phyloP scores from a whole-genome alignment of 495 filamentous ascomycete species.

The Tuber indicum region DNA sequence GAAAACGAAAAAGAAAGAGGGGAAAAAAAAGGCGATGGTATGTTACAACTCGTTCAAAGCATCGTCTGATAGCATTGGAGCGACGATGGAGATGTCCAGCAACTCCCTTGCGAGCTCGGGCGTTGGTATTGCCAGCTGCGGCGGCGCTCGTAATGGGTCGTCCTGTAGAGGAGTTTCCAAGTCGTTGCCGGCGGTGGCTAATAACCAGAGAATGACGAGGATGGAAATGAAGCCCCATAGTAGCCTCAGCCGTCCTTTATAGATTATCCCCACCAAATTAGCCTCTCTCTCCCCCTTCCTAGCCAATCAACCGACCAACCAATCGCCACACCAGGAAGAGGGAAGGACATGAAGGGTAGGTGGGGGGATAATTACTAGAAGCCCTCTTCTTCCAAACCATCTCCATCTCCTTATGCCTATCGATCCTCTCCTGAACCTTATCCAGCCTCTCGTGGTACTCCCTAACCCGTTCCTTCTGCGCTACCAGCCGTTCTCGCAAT shows the following conservation, averaged over 20 bases:
- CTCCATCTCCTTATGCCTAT: constrained; percentile 40
- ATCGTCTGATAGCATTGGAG: not conserved
- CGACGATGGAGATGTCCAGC: constrained; percentile 7
- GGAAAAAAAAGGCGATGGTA: not conserved
- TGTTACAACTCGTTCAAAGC: constrained; percentile 10
- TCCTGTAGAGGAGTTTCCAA: constrained; percentile 10
- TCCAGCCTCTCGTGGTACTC: constrained; percentile 33
- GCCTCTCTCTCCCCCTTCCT: not conserved
- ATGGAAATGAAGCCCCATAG: constrained; percentile 39
- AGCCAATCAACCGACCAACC: not conserved
- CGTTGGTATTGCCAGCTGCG: not conserved
- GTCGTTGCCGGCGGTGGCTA: constrained; percentile 36
- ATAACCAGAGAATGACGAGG: constrained; percentile 40
- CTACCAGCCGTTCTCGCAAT: constrained; percentile 59
- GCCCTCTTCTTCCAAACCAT: constrained; percentile 34
- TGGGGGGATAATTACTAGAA: constrained; percentile 30
- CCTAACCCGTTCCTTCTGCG: constrained; percentile 57
- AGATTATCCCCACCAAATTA: constrained; percentile 5
- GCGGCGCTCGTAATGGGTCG: not conserved
- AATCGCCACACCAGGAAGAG: not conserved
- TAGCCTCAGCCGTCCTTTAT: constrained; percentile 34
- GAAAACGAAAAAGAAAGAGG: constrained; percentile 4
- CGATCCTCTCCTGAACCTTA: constrained; percentile 34
- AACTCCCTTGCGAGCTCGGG: constrained; percentile 13
- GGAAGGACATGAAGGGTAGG: not conserved